Percentiles rank a stretch among this genome's conserved stretches.
Evolutionary conservation across 176 grass and related monocot species (phyloP).

Genomic region (Musa schizocarpa): DNA sequence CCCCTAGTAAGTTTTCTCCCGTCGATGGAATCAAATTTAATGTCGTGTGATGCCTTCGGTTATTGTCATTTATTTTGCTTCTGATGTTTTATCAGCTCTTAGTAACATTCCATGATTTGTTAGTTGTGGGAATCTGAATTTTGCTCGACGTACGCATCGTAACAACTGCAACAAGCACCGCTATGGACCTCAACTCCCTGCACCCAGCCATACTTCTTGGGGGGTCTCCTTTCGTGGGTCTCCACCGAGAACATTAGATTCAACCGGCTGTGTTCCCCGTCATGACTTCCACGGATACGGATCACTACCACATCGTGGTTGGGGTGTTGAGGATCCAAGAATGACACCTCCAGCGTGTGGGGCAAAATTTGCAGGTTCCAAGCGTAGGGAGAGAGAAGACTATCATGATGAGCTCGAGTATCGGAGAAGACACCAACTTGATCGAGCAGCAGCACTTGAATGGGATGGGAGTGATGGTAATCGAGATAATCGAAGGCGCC

Average conservation of each 20-base stretch:
- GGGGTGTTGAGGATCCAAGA: constrained; percentile 34
- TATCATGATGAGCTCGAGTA: constrained; percentile 36
- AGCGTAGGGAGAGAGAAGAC: constrained; percentile 32
- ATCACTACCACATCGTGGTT: constrained; percentile 32
- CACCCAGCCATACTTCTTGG: constrained; percentile 36
- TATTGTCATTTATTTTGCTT: not conserved
- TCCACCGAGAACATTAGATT: constrained; percentile 35
- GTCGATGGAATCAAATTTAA: not conserved
- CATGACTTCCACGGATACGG: constrained; percentile 47
- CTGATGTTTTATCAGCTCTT: constrained; percentile 12
- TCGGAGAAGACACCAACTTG: constrained; percentile 38
- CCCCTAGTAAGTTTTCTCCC: constrained; percentile 38
- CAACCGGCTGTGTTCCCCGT: constrained; percentile 24
- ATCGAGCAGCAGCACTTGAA: constrained; percentile 34
- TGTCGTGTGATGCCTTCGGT: not conserved
- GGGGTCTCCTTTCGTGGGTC: constrained; percentile 33
- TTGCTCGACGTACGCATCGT: constrained; percentile 78
- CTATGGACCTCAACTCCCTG: constrained; percentile 29
- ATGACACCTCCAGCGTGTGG: constrained; percentile 27
- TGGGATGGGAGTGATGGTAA: constrained; percentile 30
- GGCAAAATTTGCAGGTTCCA: constrained; percentile 31
- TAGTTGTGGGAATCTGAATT: constrained; percentile 98
- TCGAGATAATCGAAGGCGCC: constrained; percentile 27
- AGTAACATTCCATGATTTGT: constrained; percentile 8
- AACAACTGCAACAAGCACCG: constrained; percentile 81